Base-by-base conservation (phyloP, 768 basidiomycete genomes). In the Boletus rufocinnamomeus region DNA sequence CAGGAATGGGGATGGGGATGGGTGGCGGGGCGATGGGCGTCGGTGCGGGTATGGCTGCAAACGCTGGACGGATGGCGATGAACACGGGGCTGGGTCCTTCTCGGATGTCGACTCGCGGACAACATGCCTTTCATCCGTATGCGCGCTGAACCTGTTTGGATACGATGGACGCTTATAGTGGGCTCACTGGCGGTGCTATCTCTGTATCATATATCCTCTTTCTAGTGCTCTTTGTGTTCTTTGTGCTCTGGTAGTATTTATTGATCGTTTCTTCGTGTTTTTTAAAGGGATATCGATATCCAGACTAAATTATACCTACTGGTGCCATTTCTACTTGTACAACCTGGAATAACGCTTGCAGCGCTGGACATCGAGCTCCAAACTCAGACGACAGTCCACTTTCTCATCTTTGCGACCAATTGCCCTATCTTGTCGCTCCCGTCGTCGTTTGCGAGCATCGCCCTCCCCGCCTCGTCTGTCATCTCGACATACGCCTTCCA, bases 401-500 rank as follows among this genome's bases (percentile, higher is more conserved):
- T 73, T 52, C 73, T 72, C 74, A 74, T 74, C 38, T 50, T 74
- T 23, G 71, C 73, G 13, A 74, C 66, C 27, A 57, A 21, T 1
- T 49, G 55, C 10, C 58, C 53, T 9, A 69, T 56, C 6, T 50
- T 63, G 51, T 72, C 72, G 46, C 23, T 45, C 14, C 58, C 59
- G 10, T 60, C 59, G 9, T 74, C 66, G 40, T 48, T 56, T 17
- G 59, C 56, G 45, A 67, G 57, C 50, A 53, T 44, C 3, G 49
- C 50, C 43, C 58, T 63, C 19, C 79, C 77, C 19, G 71, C 76
- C 3, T 71, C 76, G 32, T 89, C 84, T 45, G 84, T 83, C 75
- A 88, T 72, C 38, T 83, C 84, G n/a, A 81, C 78, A 53, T 78
- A 86, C 50, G 83, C 82, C 70, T 82, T 85, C 96, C 96, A 98